phyloP scores from a whole-genome alignment of 192 early-diverging fungal genomes.

The Spizellomyces sp. region DNA sequence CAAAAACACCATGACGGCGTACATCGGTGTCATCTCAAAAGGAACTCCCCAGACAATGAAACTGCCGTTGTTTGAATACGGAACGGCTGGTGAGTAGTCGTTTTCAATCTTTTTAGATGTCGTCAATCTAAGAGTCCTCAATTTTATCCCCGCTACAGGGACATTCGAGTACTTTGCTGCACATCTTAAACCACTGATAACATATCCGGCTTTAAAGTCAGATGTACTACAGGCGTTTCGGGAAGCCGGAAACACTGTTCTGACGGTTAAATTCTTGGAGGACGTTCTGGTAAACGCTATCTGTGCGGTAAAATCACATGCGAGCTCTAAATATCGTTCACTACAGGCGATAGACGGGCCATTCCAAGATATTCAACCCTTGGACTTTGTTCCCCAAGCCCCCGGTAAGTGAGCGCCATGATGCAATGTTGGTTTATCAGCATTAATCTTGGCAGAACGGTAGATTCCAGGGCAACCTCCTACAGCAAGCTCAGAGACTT shows the following conservation, averaged over 20 bases:
- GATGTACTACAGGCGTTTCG: conserved; percentile 51
- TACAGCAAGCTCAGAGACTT: conserved; percentile 24
- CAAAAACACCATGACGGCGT: conserved; percentile 37
- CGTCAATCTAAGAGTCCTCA: not conserved
- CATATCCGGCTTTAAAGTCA: conserved; percentile 37
- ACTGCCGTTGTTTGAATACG: conserved; percentile 50
- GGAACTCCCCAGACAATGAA: conserved; percentile 45
- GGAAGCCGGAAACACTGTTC: conserved; percentile 46
- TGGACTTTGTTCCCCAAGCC: conserved; percentile 16
- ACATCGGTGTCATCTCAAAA: conserved; percentile 46
- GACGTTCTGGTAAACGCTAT: conserved; percentile 30
- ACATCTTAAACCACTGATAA: conserved; percentile 36
- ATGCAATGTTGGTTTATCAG: too few relatives aligned
- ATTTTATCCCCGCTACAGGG: conserved; percentile 10
- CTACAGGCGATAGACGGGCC: conserved; percentile 15
- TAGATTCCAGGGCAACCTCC: conserved; percentile 12
- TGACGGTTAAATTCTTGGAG: conserved; percentile 35
- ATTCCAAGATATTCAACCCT: conserved; percentile 14
- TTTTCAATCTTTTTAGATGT: conserved; percentile 27
- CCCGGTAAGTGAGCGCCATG: not conserved
- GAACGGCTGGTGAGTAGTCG: conserved; percentile 31
- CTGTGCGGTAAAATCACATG: not conserved
- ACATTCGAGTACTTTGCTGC: conserved; percentile 46
- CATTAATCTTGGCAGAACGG: too few relatives aligned
- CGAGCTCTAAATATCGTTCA: not conserved